Evolutionary conservation across 306 rosid species (phyloP), one percentile per base, ranked within the genome.

Genomic region (Rosa rugosa): DNA sequence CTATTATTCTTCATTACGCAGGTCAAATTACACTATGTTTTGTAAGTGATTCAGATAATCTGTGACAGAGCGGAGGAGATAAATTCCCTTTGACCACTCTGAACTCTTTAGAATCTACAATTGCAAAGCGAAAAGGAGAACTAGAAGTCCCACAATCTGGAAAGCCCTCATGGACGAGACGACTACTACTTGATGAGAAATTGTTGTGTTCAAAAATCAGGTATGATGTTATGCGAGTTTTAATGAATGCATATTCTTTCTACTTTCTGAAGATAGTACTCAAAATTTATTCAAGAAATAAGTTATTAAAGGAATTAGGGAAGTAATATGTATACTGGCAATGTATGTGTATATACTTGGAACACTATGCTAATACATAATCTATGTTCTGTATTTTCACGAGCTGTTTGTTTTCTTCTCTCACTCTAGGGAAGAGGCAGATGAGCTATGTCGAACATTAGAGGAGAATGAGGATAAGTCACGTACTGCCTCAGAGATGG

Each of bases 201-300:
- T 84, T 95, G 86, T 59, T 92, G 50, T 95, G 99, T 85, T 89
- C 96, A 51, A 95, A 95, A 85, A 85, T 92, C 76, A 88, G 94
- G 99, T 95, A 80, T 3, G 2, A 11, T 9, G 5, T 74, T 51
- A 5, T 11, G 18, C 11, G n/a, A 25, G 25, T 59, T 18, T 6
- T 57, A 41, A 40, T 22, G 68, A 42, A 41, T 57, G 44, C 16
- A 20, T 5, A 8, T 11, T 54, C 42, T 36, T n/a, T 56, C 27
- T 20, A 41, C 66, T 2, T 40, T 22, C 27, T 23, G 2, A 17
- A 66, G 71, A 65, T 38, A 38, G 6, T 36, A 65, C 71, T 38
- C 11, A 36, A 16, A 16, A 57, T 11, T 73, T 8, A 5, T 56
- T 53, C 66, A 40, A n/a, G 5, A 11, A 56, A 54, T 9, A 41